Conservation (phyloP, 1,284 basidiomycete species). For the Microbotryum intermedium region DNA sequence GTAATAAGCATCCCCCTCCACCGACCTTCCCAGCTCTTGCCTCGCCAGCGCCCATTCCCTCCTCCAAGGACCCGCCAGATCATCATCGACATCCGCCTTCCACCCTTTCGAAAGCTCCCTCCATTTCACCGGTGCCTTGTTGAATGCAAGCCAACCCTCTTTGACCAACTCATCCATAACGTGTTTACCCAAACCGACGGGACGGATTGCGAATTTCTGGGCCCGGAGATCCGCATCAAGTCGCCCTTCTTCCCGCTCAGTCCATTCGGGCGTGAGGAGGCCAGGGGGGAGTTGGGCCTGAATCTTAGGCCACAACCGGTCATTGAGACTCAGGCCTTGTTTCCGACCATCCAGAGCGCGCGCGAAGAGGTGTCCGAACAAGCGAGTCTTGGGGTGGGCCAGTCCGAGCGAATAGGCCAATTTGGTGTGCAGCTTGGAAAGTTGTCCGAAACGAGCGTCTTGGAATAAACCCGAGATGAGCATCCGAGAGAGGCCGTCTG, state of each 20-base stretch:
- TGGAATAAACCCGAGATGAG: constrained; percentile 11
- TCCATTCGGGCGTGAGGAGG: constrained; percentile 4
- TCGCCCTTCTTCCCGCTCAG: constrained; percentile 2
- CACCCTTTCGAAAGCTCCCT: not conserved
- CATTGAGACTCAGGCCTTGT: constrained; percentile 17
- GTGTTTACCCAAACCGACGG: not conserved
- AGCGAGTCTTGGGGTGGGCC: not conserved
- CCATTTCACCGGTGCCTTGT: not conserved
- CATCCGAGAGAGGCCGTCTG: not conserved
- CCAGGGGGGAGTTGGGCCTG: constrained; percentile 4
- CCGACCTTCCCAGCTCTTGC: not conserved
- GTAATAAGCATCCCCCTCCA: not conserved
- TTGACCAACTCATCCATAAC: constrained; percentile 15
- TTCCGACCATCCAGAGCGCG: constrained; percentile 28
- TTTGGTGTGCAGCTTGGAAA: constrained; percentile 10
- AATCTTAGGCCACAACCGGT: constrained; percentile 2
- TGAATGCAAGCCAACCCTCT: not conserved
- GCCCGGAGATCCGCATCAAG: not conserved
- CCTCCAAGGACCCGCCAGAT: constrained; percentile 9
- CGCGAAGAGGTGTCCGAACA: constrained; percentile 24
- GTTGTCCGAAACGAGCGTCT: constrained; percentile 10
- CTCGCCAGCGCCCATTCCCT: not conserved
- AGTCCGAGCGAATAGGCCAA: constrained; percentile 12
- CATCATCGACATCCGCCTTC: constrained; percentile 4
- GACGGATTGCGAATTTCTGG: not conserved